phyloP scores from a whole-genome alignment of 2,329 filamentous ascomycete genomes.

The Colletotrichum navitas region DNA sequence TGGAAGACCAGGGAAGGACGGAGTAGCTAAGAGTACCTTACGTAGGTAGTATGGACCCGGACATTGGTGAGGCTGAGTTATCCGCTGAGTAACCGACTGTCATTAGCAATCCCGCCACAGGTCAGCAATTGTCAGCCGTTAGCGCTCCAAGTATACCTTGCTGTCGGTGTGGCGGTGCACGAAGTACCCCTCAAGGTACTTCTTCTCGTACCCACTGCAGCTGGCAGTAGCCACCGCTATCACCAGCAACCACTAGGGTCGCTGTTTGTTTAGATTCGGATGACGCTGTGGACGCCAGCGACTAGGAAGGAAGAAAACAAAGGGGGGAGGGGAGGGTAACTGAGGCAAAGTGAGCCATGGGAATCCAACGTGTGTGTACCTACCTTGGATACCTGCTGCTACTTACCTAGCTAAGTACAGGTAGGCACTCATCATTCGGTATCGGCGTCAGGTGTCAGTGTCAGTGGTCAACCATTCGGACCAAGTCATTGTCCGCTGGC shows the following conservation, averaged over 20 bases:
- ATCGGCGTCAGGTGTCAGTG: not conserved
- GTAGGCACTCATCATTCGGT: too few species aligned
- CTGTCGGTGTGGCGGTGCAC: conserved; percentile 29
- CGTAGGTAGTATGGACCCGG: too few species aligned
- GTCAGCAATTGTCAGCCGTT: conserved; percentile 26
- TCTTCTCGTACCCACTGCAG: not conserved
- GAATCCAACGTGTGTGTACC: too few species aligned
- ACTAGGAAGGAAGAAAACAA: too few species aligned
- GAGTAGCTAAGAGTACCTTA: not conserved
- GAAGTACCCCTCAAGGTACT: too few species aligned
- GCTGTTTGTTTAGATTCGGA: conserved; percentile 25
- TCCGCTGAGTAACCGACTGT: conserved; percentile 22
- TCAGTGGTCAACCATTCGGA: not conserved
- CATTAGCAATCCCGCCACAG: conserved; percentile 30
- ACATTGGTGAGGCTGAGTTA: conserved; percentile 25
- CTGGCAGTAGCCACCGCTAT: too few species aligned
- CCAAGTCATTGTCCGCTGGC: not conserved
- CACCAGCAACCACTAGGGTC: not conserved
- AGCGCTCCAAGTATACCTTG: not conserved
- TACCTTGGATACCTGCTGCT: too few species aligned
- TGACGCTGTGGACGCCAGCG: conserved; percentile 4
- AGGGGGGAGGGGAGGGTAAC: not conserved
- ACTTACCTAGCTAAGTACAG: too few species aligned
- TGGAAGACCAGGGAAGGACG: conserved; percentile 35
- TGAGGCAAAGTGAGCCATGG: not conserved